phyloP scores from a whole-genome alignment of 2,329 filamentous ascomycete genomes.

The Neofusicoccum laricinum region DNA sequence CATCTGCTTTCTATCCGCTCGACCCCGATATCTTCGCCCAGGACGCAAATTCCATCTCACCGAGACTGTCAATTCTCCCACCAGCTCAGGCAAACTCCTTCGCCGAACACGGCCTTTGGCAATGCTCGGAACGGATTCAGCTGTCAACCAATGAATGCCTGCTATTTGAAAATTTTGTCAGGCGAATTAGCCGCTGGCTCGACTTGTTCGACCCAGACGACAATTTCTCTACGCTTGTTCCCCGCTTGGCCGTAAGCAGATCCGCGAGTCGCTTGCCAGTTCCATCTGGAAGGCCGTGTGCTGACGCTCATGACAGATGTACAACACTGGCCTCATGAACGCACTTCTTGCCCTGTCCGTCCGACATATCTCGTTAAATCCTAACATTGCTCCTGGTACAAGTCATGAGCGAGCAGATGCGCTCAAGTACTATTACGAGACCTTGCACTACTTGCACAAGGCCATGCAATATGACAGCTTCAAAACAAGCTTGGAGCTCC shows the following conservation, averaged over 20 bases:
- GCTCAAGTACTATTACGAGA: conserved; percentile 61
- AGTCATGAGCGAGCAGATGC: conserved; percentile 29
- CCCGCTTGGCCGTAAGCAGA: conserved; percentile 26
- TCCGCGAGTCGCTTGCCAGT: background rate
- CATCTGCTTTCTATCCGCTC: background rate
- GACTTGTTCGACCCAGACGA: conserved; percentile 44
- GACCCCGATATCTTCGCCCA: background rate
- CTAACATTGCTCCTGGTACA: conserved; percentile 16
- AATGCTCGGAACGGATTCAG: background rate
- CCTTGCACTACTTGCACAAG: conserved; percentile 59
- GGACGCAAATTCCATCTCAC: background rate
- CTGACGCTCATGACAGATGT: conserved; percentile 28
- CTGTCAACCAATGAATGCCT: conserved; percentile 10
- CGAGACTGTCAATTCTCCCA: background rate
- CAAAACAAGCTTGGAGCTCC: conserved; percentile 55
- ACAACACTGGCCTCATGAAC: conserved; percentile 57
- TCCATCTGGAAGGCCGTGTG: no score
- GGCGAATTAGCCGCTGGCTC: conserved; percentile 36
- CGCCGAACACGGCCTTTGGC: conserved; percentile 2
- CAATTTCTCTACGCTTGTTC: conserved; percentile 33
- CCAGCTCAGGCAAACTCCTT: background rate
- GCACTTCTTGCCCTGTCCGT: conserved; percentile 57
- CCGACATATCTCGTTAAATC: conserved; percentile 47
- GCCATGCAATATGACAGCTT: conserved; percentile 59
- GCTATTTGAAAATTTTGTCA: conserved; percentile 41